phyloP scores from a whole-genome alignment of 1,284 basidiomycete genomes.

The Ustilago shanxiensis region DNA sequence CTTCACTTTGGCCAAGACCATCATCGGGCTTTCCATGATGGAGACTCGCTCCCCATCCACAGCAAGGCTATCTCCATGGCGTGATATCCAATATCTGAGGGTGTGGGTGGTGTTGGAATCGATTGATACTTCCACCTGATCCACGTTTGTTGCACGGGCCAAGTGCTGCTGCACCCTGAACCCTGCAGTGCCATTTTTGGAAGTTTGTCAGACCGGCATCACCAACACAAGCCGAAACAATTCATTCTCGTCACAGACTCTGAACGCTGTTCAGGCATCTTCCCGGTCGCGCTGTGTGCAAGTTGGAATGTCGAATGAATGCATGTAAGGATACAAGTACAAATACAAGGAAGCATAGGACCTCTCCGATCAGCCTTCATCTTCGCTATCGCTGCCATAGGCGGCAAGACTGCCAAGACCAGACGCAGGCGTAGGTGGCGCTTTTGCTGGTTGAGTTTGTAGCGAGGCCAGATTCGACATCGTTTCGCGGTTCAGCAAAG shows the following conservation, averaged over 20 bases:
- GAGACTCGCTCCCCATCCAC: not conserved
- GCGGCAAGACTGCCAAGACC: slow-evolving; percentile 59
- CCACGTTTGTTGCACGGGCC: not conserved
- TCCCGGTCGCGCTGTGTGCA: no score
- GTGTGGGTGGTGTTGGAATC: no score
- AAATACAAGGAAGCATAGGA: not conserved
- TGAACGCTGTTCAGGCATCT: no score
- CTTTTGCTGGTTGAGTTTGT: slow-evolving; percentile 11
- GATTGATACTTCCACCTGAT: not conserved
- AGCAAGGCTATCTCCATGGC: not conserved
- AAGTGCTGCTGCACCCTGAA: not conserved
- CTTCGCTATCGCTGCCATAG: slow-evolving; percentile 65
- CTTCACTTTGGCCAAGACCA: not conserved
- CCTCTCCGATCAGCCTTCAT: slow-evolving; percentile 22
- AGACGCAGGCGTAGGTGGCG: slow-evolving; percentile 4
- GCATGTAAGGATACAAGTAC: not conserved
- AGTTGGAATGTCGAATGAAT: not conserved
- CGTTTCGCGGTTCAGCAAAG: slow-evolving; percentile 52
- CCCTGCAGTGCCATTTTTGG: not conserved
- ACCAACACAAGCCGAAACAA: no score
- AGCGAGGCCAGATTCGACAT: slow-evolving; percentile 50
- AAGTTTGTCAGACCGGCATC: not conserved
- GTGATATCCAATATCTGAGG: no score
- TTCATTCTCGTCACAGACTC: no score
- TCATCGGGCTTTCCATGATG: not conserved